phyloP scores from a whole-genome alignment of 202 grass and related monocot genomes.

The Zizania palustris region DNA sequence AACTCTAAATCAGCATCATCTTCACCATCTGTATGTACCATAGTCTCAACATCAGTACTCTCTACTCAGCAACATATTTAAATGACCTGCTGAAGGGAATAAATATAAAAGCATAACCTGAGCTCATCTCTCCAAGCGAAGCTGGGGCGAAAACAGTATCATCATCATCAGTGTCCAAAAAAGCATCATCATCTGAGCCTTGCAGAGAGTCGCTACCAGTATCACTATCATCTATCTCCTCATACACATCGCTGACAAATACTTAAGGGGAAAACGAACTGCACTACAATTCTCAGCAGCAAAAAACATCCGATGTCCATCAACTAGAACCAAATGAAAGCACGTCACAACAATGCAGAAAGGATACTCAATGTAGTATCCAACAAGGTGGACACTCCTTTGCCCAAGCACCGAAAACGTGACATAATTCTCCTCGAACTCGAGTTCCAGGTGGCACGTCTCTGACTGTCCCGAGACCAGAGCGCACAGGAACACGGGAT shows the following conservation, averaged over 20 bases:
- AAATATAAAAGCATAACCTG: slow-evolving; percentile 9
- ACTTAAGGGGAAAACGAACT: slow-evolving; percentile 48
- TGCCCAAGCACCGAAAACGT: slow-evolving; percentile 57
- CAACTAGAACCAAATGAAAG: neutral
- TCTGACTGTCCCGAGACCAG: slow-evolving; percentile 40
- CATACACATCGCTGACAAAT: slow-evolving; percentile 47
- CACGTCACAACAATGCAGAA: neutral
- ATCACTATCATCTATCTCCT: slow-evolving; percentile 55
- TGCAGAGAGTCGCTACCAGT: slow-evolving; percentile 42
- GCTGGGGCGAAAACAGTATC: neutral
- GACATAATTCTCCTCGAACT: slow-evolving; percentile 65
- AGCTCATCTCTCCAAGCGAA: neutral
- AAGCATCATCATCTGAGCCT: slow-evolving; percentile 47
- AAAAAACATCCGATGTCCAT: neutral
- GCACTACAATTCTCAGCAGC: neutral
- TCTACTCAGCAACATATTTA: neutral
- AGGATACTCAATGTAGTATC: slow-evolving; percentile 67
- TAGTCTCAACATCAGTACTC: neutral
- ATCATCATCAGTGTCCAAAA: slow-evolving; percentile 9
- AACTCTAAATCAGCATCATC: slow-evolving; percentile 47
- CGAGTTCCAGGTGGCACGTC: slow-evolving; percentile 59
- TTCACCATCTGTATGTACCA: slow-evolving; percentile 37
- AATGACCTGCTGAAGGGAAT: slow-evolving; percentile 9
- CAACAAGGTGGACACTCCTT: slow-evolving; percentile 52
- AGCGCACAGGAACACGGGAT: slow-evolving; percentile 54